A percentile compares a stretch with the other conserved stretches of the same genome.
These are phyloP conservation scores for Tubosaeta brunneosetosa DNA, from an alignment of 768 basidiomycete species.

Conservation along the genomic window DNA sequence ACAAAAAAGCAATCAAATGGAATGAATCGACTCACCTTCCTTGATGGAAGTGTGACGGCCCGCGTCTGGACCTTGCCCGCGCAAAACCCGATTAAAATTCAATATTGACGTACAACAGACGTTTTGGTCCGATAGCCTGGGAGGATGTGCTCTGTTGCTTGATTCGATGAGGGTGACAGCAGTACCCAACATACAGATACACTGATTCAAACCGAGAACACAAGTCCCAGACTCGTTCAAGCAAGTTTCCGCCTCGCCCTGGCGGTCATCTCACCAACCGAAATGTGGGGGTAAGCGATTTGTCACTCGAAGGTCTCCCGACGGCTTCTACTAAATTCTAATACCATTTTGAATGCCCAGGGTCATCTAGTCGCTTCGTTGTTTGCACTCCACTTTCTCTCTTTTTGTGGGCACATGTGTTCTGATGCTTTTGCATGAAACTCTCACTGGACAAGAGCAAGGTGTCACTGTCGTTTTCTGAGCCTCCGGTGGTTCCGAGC, in stretches of 20 bases:
- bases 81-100: too few relatives aligned
- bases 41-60: too few relatives aligned
- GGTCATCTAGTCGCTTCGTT: neutral
- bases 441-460: conserved; percentile 18
- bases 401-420: neutral
- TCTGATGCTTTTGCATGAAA: conserved; percentile 16
- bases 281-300: neutral
- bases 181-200: too few relatives aligned
- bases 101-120: too few relatives aligned
- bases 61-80: too few relatives aligned
- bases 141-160: too few relatives aligned
- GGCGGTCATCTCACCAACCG: neutral
- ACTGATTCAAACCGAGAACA: too few relatives aligned
- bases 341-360: neutral
- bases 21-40: too few relatives aligned
- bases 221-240: too few relatives aligned
- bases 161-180: too few relatives aligned
- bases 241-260: too few relatives aligned
- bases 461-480: conserved; percentile 4
- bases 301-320: neutral
- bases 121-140: too few relatives aligned
- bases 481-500: neutral
- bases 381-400: neutral
- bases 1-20: conserved; percentile 35
- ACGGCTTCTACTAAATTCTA: neutral